Base-by-base conservation (phyloP, 2,329 filamentous ascomycete species). In the Aspergillus aculeatus region DNA sequence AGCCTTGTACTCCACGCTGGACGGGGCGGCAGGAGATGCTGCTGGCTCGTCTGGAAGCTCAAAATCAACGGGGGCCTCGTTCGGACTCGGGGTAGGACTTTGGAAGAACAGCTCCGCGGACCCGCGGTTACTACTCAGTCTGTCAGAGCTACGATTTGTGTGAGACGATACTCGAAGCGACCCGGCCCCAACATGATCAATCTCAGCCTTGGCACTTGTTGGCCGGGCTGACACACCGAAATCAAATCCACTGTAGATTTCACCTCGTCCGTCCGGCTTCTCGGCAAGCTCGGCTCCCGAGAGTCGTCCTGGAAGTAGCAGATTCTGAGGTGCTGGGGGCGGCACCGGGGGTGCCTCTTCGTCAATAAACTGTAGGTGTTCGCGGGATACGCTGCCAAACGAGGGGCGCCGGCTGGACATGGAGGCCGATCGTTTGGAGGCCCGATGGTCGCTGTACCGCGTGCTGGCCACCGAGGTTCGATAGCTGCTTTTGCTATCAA, bases 381-480 rank as follows among this genome's bases (percentile, higher is more conserved):
- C 69, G 2, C 69, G 68, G 12, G 70, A 64, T 29, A 73, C 58
- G 56, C 73, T 75, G 38, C 68, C 67, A 10, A 73, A 65, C 1
- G 75, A 77, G 5, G 73, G 74, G 58, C 73, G 61, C 12, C 68
- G 60, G 48, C 62, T 66, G 14, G 68, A 72, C 47, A 68, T 66
- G 19, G 72, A 68, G 2, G 72, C 73, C 10, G 74, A 76, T 24
- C 68, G 62, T 59, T 72, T 56, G 4, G 69, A 69, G 53, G 57
- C 58, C 23, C 61, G 52, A 38, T 58, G 63, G 23, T 71, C 70
- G 23, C 71, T 73, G 61, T 77, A 73, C 7, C 73, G 72, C 19
- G 71, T 72, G 58, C 76, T 78, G n/a, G 72, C 71, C 31, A 76
- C 64, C 1, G 77, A 79, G 0, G 76, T 76, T 21, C 75, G 69